These are phyloP conservation scores for Microbotryum lychnidis-dioicae DNA, from an alignment of 1,284 basidiomycete genomes.

Conservation along the genomic window DNA sequence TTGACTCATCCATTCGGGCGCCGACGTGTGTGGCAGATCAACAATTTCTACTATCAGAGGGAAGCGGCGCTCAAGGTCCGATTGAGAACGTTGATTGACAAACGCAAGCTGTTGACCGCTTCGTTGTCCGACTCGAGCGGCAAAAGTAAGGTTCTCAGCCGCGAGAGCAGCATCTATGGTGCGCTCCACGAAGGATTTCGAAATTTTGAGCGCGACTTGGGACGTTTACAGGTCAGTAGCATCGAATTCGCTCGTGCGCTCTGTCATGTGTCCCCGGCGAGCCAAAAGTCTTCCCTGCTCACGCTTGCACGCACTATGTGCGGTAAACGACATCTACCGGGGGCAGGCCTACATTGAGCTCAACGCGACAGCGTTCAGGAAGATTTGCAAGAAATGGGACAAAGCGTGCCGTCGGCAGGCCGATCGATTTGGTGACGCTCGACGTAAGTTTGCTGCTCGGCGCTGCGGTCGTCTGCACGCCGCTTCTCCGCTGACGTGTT, in stretches of 20 bases:
- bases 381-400: constrained; percentile 96
- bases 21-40: constrained; percentile 59
- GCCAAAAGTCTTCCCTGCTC: not conserved
- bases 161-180: constrained; percentile 52
- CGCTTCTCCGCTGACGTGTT: not conserved
- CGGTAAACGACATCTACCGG: not conserved
- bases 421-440: constrained; percentile 26
- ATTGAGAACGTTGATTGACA: constrained; percentile 85
- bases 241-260: not conserved
- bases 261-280: not conserved
- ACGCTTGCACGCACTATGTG: not conserved
- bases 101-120: constrained; percentile 57
- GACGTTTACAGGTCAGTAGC: constrained; percentile 73
- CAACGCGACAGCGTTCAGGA: constrained; percentile 94
- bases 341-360: constrained; percentile 90
- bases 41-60: constrained; percentile 97
- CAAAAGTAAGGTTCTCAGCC: constrained; percentile 48
- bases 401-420: constrained; percentile 47
- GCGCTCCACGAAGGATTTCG: constrained; percentile 71
- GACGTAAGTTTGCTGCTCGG: constrained; percentile 5
- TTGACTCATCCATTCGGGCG: not conserved
- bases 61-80: constrained; percentile 90
- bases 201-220: constrained; percentile 88
- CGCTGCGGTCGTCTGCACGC: not conserved
- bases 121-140: constrained; percentile 29